Conservation (phyloP, 2,329 filamentous ascomycete genomes). For the Aureobasidium sp. region DNA sequence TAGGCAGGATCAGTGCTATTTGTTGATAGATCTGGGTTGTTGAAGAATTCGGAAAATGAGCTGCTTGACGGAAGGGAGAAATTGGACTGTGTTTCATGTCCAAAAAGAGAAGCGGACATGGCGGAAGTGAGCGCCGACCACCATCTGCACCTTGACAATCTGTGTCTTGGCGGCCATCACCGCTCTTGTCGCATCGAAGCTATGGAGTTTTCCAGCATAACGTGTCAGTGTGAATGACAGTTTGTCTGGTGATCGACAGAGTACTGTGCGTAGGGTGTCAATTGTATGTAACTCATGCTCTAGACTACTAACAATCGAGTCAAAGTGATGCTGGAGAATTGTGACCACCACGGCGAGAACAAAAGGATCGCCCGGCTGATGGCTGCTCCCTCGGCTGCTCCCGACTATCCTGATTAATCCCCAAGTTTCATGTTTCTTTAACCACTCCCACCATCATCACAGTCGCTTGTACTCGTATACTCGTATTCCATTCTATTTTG, state of each 20-base stretch:
- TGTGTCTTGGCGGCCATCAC: background rate
- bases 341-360: background rate
- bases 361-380: background rate
- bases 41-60: background rate
- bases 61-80: conserved; percentile 4
- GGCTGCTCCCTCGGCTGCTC: conserved; percentile 7
- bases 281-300: background rate
- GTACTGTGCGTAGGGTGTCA: too few species aligned
- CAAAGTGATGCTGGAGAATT: background rate
- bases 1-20: background rate
- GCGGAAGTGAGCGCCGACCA: conserved; percentile 1
- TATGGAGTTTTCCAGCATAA: background rate
- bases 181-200: background rate
- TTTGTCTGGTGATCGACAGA: background rate
- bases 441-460: background rate
- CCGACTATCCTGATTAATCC: background rate
- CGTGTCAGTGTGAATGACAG: background rate
- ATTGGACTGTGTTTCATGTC: conserved; percentile 10
- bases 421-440: conserved; percentile 2
- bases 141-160: background rate
- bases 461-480: background rate
- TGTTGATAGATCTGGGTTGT: background rate
- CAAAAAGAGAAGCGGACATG: conserved; percentile 2
- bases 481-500: conserved; percentile 2
- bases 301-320: background rate